Evolutionary conservation across 2,329 filamentous ascomycete genomes (phyloP), one percentile per base, ranked within the genome.

Genomic region (Lojkania enalia): DNA sequence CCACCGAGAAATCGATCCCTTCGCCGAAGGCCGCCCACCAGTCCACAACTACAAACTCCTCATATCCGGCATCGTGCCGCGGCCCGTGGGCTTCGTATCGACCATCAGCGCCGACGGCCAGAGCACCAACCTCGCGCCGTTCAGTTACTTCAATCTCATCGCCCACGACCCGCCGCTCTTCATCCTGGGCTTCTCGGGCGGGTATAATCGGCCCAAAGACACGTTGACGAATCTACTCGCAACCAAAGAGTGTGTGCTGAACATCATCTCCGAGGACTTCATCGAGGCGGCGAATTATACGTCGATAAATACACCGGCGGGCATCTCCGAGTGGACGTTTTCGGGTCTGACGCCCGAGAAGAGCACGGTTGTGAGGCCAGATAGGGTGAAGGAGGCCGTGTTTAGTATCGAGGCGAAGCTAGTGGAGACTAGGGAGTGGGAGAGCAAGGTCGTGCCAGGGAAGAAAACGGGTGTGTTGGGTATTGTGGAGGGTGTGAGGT

Each of bases 21-120:
- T 91, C 66, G 85, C 79, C 44, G 74, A 83, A 20, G 87, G 84
- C 21, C 81, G 91, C 0, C 78, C 83, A 0, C 72, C 82, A 0
- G 72, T 76, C 1, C 83, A 81, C 73, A 96, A 96, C 78, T 96
- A 97, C 80, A 96, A 95, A 72, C 81, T 96, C 12, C 77, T 96
- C 49, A 95, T 96, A 69, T 88, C 84, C 14, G 84, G 83, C 52
- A 82, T 96, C 55, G 80, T 90, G 13, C 92, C 92, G 1, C 82
- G 92, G 11, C 92, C 92, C 11, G 86, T 96, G 35, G 82, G 81
- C 1, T 83, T 85, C 51, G 69, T 84, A 12, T 78, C 76, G 38
- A 86, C 83, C 1, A 66, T 75, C 25, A 78, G 74, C 2, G 73
- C 73, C 29, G 86, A 90, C 60, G 88, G 87, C 16, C 47, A 52